phyloP scores from a whole-genome alignment of 129 eudicot species.

The Flaveria ramosissima region DNA sequence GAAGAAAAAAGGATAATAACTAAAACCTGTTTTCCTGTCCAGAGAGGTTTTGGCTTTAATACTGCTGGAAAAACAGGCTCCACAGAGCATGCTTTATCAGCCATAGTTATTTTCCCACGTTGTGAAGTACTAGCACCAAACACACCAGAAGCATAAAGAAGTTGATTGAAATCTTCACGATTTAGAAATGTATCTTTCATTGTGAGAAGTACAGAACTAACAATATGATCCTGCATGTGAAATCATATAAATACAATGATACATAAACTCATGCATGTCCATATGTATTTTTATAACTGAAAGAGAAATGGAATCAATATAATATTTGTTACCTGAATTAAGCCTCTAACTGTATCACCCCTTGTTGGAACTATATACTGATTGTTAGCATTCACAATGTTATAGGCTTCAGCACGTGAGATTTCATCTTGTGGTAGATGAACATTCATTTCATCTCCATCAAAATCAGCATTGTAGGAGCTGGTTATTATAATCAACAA shows the following conservation, averaged over 20 bases:
- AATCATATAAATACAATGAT: slow-evolving; percentile 7
- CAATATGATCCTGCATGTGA: slow-evolving; percentile 84
- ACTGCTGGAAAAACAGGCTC: slow-evolving; percentile 69
- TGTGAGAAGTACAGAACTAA: slow-evolving; percentile 88
- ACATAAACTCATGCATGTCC: slow-evolving; percentile 4
- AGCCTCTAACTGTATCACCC: slow-evolving; percentile 95
- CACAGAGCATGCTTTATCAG: slow-evolving; percentile 51
- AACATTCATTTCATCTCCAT: slow-evolving; percentile 97
- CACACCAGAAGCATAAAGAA: slow-evolving; percentile 82
- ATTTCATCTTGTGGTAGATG: slow-evolving; percentile 99
- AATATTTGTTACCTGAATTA: slow-evolving; percentile 66
- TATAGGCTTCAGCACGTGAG: slow-evolving; percentile 97
- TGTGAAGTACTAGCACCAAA: slow-evolving; percentile 36
- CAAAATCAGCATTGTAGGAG: slow-evolving; percentile 98
- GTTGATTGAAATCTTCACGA: slow-evolving; percentile 62
- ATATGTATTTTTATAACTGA: background rate
- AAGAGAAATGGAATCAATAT: slow-evolving; percentile 5
- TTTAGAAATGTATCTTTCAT: slow-evolving; percentile 83
- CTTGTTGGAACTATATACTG: slow-evolving; percentile 96
- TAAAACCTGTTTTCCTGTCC: slow-evolving; percentile 95
- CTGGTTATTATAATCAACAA: slow-evolving; percentile 38
- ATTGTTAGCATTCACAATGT: slow-evolving; percentile 92
- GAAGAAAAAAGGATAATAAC: background rate
- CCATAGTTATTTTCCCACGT: slow-evolving; percentile 46
- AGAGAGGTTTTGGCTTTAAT: slow-evolving; percentile 77